Evolutionary conservation across 1,284 basidiomycete genomes (phyloP), one percentile per base, ranked within the genome.

Genomic region (Dichomitus squalens): DNA sequence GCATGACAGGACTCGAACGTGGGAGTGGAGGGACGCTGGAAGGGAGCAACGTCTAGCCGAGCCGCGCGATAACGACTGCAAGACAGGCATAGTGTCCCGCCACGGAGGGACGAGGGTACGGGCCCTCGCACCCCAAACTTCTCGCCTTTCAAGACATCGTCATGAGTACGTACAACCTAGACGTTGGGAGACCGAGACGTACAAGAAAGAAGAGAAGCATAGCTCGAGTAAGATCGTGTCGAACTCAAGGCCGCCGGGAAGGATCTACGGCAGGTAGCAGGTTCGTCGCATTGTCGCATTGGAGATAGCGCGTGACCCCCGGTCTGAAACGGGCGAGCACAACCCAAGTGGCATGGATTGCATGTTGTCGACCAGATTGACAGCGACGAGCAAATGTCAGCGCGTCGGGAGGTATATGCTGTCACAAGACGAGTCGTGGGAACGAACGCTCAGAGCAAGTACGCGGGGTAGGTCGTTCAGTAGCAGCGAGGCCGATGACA

Each of bases 401-500:
- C 20, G 4, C 44, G 31, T 20, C 29, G 44, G 29, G 7, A 18
- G 44, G 31, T n/a, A 33, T 47, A 50, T 35, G 7, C 16, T 27
- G 34, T 49, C 51, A 51, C 51, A 52, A 51, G 43, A 47, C 38
- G 20, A 27, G 44, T 25, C 60, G 60, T 61, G 60, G 53, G 57
- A 61, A 54, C 33, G 29, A 20, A 20, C 33, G 12, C 20, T 6
- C 35, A 9, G 4, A 14, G 21, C 31, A 35, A 12, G 33, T 6
- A 34, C 16, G 18, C 29, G 29, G 29, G 41, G 23, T 9, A 9
- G 25, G 54, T 47, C 56, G 61, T 63, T 58, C 59, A 58, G 61
- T 63, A 63, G 59, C 61, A 63, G 60, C 58, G 61, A 60, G 61
- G 61, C 57, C 34, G 29, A 11, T 33, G 18, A 27, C n/a, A n/a